Conservation (phyloP, 2,329 filamentous ascomycete genomes). For the Colletotrichum lini region DNA sequence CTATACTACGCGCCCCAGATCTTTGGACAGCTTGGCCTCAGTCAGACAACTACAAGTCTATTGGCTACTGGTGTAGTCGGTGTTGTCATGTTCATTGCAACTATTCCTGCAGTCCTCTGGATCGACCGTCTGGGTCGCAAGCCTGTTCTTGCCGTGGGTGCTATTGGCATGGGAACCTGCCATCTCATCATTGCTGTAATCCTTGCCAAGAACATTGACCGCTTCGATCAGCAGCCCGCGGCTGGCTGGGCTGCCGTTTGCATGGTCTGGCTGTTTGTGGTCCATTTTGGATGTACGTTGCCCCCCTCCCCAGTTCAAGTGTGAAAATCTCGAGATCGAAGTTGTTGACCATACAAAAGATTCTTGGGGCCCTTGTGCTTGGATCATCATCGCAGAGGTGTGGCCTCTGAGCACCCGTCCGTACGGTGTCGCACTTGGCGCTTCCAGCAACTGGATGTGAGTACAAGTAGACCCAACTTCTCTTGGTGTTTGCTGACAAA, state of each 20-base stretch:
- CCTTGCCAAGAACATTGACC: conserved; percentile 72
- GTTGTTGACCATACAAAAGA: conserved; percentile 54
- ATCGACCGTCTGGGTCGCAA: conserved; percentile 76
- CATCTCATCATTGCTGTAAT: conserved; percentile 82
- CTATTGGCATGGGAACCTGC: conserved; percentile 77
- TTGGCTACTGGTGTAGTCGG: conserved; percentile 81
- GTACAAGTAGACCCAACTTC: conserved; percentile 1
- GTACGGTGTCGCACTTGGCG: conserved; percentile 79
- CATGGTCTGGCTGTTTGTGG: conserved; percentile 82
- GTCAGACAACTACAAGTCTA: conserved; percentile 65
- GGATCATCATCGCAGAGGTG: conserved; percentile 82
- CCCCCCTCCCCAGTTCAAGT: conserved; percentile 75
- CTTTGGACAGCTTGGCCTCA: conserved; percentile 76
- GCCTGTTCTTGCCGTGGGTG: conserved; percentile 73
- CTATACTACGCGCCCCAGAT: conserved; percentile 81
- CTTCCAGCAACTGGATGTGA: conserved; percentile 76
- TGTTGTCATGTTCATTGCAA: conserved; percentile 76
- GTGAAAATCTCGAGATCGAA: conserved; percentile 40
- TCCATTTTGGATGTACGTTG: conserved; percentile 76
- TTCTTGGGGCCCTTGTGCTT: conserved; percentile 80
- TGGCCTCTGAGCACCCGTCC: conserved; percentile 80
- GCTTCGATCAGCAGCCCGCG: conserved; percentile 66
- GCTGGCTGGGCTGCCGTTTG: conserved; percentile 77
- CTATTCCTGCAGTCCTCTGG: conserved; percentile 76
- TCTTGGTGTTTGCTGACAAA: neutral